phyloP scores from a whole-genome alignment of 805 yeast species.

The Saturnispora bothae region DNA sequence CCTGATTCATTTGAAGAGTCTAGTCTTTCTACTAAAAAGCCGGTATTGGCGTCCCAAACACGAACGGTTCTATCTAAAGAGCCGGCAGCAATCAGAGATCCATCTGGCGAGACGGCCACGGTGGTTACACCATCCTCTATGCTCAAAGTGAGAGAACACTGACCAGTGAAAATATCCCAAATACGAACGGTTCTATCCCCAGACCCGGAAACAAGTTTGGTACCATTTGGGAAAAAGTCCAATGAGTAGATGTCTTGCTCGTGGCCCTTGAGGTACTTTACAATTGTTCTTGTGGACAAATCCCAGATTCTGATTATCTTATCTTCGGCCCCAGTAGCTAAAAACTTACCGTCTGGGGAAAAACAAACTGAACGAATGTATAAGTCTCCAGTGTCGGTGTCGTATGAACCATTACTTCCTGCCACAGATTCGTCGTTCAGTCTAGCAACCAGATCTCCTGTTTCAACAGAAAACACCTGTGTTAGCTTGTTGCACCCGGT shows the following conservation, averaged over 20 bases:
- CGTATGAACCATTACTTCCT: constrained; percentile 31
- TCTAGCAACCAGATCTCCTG: constrained; percentile 82
- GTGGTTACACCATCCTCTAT: constrained; percentile 98
- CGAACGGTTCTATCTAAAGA: constrained; percentile 90
- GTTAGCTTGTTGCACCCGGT: constrained; percentile 96
- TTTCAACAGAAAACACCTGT: constrained; percentile 84
- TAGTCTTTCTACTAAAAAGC: constrained; percentile 81
- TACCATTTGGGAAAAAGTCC: constrained; percentile 90
- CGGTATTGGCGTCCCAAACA: constrained; percentile 93
- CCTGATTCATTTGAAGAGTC: constrained; percentile 82
- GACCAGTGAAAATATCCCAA: constrained; percentile 89
- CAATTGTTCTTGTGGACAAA: constrained; percentile 71
- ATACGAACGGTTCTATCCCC: constrained; percentile 95
- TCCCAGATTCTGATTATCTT: constrained; percentile 94
- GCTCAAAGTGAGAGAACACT: constrained; percentile 76
- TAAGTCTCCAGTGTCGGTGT: constrained; percentile 66
- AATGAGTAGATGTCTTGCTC: constrained; percentile 96
- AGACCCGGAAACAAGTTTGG: constrained; percentile 86
- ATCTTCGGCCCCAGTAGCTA: constrained; percentile 93
- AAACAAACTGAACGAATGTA: constrained; percentile 94
- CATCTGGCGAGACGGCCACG: constrained; percentile 94
- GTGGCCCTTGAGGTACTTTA: constrained; percentile 82
- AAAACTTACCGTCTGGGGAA: constrained; percentile 86
- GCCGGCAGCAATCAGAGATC: constrained; percentile 90
- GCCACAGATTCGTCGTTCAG: constrained; percentile 67